Evolutionary conservation across 495 filamentous ascomycete species (phyloP), one percentile per base, ranked within the genome.

Genomic region (Podospora comata): DNA sequence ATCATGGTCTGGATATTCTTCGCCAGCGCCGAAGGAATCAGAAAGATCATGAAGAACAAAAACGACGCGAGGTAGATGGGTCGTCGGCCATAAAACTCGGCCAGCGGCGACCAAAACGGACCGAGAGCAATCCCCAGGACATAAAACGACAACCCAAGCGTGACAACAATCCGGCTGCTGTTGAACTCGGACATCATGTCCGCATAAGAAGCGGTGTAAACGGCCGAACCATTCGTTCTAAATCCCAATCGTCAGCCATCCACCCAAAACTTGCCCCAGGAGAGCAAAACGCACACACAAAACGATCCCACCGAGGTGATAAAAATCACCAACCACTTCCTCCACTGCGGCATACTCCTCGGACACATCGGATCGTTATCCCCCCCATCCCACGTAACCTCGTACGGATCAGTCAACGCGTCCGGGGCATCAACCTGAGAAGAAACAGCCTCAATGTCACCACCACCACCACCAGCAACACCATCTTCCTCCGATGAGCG

Each of bases 11-110:
- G 75, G 26, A 94, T 90, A 72, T 97, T 97, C 26, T 84, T 79
- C 9, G 95, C 93, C 27, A 97, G 87, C 1, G 95, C 94, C 69
- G 90, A 92, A 9, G 95, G 95, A 62, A 98, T 89, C 34, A 97
- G 72, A 87, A 91, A 97, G 69, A 97, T 86, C 64, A 94, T 72
- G 77, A 95, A 97, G 68, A 90, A 84, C 0, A 81, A 77, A 78
- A 94, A 96, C 0, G 92, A 93, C 20, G 76, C 74, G 30, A 97
- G 82, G 72, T 97, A 98, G 68, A 97, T 92, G 30, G 89, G 89
- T 53, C 94, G 81, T 16, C 95, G 87, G 20, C 95, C 95, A 75
- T 94, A 96, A 75, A 98, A 98, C 83, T 96, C 86, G 53, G 82
- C 82, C n/a, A 80, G 63, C 6, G 78, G 79, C 60, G 83, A 88